Percentiles rank a stretch among this genome's conserved stretches.
phyloP scores from a whole-genome alignment of 2,329 filamentous ascomycete species.

The Aschersonia sp. region DNA sequence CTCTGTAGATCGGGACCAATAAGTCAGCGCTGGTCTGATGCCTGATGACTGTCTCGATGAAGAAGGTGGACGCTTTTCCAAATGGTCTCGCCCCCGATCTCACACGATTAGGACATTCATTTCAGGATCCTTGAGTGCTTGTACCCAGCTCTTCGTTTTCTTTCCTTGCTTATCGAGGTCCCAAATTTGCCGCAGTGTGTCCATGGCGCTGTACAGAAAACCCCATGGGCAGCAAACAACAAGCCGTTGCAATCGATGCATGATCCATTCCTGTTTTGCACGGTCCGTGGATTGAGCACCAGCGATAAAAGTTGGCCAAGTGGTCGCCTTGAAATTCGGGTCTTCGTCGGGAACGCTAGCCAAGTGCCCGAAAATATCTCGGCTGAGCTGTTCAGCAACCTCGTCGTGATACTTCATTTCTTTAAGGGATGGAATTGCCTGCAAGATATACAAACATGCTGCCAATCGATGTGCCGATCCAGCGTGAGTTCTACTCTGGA shows the following conservation, averaged over 20 bases:
- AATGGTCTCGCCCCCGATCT: constrained; percentile 2
- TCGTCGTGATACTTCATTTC: constrained; percentile 12
- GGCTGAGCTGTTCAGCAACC: constrained; percentile 19
- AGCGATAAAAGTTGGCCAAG: constrained; percentile 41
- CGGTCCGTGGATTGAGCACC: constrained; percentile 33
- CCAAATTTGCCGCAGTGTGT: constrained; percentile 30
- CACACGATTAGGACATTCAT: constrained; percentile 29
- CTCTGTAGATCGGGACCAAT: no score
- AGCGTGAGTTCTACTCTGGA: constrained; percentile 23
- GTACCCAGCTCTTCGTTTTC: constrained; percentile 23
- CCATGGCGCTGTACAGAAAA: constrained; percentile 30
- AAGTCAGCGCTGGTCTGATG: no score
- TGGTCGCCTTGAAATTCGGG: constrained; percentile 38
- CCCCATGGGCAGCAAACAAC: constrained; percentile 31
- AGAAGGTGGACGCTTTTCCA: no score
- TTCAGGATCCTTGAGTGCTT: constrained; percentile 24
- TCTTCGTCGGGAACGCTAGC: constrained; percentile 32
- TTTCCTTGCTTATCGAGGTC: constrained; percentile 17
- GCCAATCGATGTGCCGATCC: constrained; percentile 28
- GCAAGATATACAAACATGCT: constrained; percentile 29
- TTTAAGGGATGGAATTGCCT: constrained; percentile 18
- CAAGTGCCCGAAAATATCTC: constrained; percentile 31
- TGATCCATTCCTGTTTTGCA: constrained; percentile 30
- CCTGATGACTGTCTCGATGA: no score
- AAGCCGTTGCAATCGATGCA: constrained; percentile 25